Evolutionary conservation across 306 rosid species (phyloP), one percentile per base, ranked within the genome.

Genomic region (Begonia masoniana): DNA sequence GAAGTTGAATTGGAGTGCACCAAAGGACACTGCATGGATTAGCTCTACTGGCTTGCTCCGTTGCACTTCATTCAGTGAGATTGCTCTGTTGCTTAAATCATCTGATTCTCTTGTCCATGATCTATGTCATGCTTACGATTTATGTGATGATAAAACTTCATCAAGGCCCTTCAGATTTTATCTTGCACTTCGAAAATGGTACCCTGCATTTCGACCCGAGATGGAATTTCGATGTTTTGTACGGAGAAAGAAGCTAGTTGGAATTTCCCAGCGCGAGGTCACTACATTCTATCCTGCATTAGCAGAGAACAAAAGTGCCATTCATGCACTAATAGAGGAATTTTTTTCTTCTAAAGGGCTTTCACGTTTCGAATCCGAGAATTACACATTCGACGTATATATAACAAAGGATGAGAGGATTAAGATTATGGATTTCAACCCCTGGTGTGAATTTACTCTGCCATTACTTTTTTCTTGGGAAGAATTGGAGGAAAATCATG

Each of bases 1-100:
- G 8, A 88, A 88, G 63, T 58, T 88, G 65, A 88, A 82, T 65
- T 82, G 95, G 97, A 82, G 84, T 58, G 85, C 97, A 16, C 97
- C 97, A 5, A 88, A 88, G 62, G 93, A 88, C 57, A 62, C 93
- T 8, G 78, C 88, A 19, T 88, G 93, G 95, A 84, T 88, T 31
- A 79, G 86, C 54, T 56, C 88, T 13, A 63, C 56, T 6, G 79
- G 81, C 16, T 73, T 56, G 15, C 80, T 82, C 49, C 47, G 68
- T 11, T 84, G 97, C 68, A 65, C 86, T 50, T 65, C 71, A 21
- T 77, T 88, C 65, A 69, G 76, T 52, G 97, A 88, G 76, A 80
- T 88, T 50, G 82, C 79, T 0, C 82, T 84, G 61, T 41, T 88
- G 68, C 67, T 88, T 42, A 58, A 78, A 14, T 77, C 93, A 3